Conservation (phyloP, 345 rosid species). For the Psidium guajava region DNA sequence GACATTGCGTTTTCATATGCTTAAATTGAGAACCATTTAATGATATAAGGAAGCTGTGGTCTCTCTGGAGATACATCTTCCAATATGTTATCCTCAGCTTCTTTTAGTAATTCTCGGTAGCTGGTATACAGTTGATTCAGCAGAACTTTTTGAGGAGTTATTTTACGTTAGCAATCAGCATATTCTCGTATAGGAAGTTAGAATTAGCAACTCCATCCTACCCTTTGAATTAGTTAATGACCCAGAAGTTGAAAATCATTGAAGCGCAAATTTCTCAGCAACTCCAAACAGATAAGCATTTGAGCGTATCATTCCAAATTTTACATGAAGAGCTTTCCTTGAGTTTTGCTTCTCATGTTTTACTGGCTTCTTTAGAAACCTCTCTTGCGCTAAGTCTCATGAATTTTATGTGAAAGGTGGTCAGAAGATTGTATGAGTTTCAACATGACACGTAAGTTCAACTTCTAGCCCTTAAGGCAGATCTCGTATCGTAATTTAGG, state of each 20-base stretch:
- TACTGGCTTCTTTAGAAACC: neutral
- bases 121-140: neutral
- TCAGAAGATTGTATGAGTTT: neutral
- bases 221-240: neutral
- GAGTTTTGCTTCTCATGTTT: too few species aligned
- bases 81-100: neutral
- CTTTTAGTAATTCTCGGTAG: neutral
- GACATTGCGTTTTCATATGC: neutral
- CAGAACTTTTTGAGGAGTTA: neutral
- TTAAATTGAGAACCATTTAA: neutral
- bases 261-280: neutral
- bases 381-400: neutral
- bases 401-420: neutral
- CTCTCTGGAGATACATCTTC: neutral
- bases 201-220: neutral
- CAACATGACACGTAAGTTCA: neutral
- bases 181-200: neutral
- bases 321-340: neutral
- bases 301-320: neutral
- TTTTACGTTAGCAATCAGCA: neutral
- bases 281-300: neutral
- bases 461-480: neutral
- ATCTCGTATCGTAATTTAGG: neutral
- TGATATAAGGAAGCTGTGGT: neutral
- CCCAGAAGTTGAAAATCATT: neutral